Conservation (phyloP, 2,329 filamentous ascomycete genomes). For the Phyllosticta capitalensis region DNA sequence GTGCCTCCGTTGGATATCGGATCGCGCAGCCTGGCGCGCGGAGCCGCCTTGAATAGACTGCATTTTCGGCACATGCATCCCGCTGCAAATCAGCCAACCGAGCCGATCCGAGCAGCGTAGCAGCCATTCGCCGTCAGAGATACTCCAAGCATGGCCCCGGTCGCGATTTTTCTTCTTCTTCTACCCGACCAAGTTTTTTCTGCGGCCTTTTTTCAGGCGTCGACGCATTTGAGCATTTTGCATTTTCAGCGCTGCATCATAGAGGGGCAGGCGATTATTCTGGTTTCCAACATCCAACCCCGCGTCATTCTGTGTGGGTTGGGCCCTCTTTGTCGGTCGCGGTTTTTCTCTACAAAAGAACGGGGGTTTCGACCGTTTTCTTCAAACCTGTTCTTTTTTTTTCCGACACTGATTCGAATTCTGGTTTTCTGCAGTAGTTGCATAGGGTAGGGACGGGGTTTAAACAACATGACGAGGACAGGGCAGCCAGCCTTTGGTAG, state of each 20-base stretch:
- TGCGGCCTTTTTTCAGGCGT: background rate
- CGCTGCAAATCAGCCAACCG: slow-evolving; percentile 3
- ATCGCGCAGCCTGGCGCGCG: background rate
- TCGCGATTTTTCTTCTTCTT: slow-evolving; percentile 2
- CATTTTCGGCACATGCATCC: background rate
- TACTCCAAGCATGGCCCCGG: slow-evolving; percentile 5
- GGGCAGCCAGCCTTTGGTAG: background rate
- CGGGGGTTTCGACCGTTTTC: background rate
- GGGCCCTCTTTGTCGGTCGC: background rate
- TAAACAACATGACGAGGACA: background rate
- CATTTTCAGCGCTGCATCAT: slow-evolving; percentile 10
- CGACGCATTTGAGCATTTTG: slow-evolving; percentile 1
- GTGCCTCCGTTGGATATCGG: slow-evolving; percentile 6
- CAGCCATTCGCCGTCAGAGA: background rate
- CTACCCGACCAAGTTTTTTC: slow-evolving; percentile 1
- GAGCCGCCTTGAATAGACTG: slow-evolving; percentile 9
- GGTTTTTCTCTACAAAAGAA: background rate
- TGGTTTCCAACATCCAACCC: background rate
- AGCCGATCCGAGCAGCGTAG: background rate
- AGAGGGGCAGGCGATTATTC: background rate
- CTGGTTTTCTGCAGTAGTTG: background rate
- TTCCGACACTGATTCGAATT: background rate
- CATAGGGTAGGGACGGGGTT: background rate
- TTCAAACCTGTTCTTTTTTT: background rate
- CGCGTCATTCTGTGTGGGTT: background rate